Evolutionary conservation across 2,329 filamentous ascomycete species (phyloP), one percentile per base, ranked within the genome.

Genomic region (Thermoascus crustaceus): DNA sequence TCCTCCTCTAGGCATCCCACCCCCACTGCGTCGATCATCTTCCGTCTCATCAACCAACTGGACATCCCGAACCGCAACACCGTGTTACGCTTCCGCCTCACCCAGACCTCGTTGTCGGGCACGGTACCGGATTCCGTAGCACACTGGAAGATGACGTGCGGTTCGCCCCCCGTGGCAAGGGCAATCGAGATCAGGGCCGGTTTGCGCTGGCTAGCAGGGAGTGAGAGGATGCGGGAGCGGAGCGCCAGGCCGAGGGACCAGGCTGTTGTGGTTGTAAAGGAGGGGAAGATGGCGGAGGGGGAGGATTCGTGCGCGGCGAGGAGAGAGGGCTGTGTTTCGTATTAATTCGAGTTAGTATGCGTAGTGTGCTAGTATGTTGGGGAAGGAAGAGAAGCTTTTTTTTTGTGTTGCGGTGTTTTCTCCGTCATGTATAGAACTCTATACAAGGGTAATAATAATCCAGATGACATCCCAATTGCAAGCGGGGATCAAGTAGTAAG

Each of bases 21-120:
- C 4, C 21, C 38, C 7, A 40, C 30, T 4, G 44, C 41, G 9
- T 43, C 39, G 5, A 50, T 11, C 44, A 78, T 78, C 64, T 84
- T 84, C 57, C 76, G 74, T 42, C 74, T 69, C 74, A 86, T 74
- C 39, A 76, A 73, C 80, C 81, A 88, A 3, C 78, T 82, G 44
- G 73, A 80, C 41, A 68, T 62, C 0, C 82, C 82, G 63, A 76
- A 89, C 7, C 84, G 66, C 34, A 86, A 62, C 5, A 86, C 84
- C 0, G 80, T 81, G 39, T 76, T 76, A 9, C 78, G 67, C 68
- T 91, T 89, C 21, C 84, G 69, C 23, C 69, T 61, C 14, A 85
- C 78, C 81, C 80, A 85, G 18, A 62, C 61, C 55, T 83, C 79
- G 50, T 84, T 81, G 57, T 89, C 85, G 0, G 82, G 80, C 41